A percentile compares a stretch with the other conserved stretches of the same genome.
phyloP scores from a whole-genome alignment of 768 basidiomycete genomes.

The Tulasnella sp. region DNA sequence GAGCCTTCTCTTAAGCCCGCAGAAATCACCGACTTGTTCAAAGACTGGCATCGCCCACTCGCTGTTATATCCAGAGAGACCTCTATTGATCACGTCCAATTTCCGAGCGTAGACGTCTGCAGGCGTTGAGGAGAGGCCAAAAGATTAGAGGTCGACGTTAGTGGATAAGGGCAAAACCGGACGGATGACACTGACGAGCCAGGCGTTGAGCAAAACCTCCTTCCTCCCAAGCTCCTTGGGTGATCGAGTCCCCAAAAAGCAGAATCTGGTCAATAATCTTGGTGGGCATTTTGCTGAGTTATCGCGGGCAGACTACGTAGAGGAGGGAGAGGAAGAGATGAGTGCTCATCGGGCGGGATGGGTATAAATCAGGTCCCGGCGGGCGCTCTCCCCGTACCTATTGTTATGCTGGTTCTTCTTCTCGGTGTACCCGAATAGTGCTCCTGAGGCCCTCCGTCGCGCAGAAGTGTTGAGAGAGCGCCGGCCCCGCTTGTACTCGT shows the following conservation, averaged over 20 bases:
- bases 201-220: constrained; percentile 66
- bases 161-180: not conserved
- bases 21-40: constrained; percentile 52
- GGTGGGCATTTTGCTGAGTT: not conserved
- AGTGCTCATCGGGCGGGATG: not conserved
- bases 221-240: constrained; percentile 59
- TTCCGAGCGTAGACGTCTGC: constrained; percentile 73
- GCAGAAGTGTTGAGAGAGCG: not conserved
- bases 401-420: not conserved
- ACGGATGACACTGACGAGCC: constrained; percentile 46
- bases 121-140: not conserved
- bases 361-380: not conserved
- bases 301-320: not conserved
- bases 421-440: not conserved
- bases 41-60: constrained; percentile 80
- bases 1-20: too few species aligned
- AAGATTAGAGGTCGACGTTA: constrained; percentile 26
- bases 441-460: not conserved
- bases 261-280: constrained; percentile 51
- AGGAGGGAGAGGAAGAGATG: not conserved
- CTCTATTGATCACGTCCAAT: constrained; percentile 83
- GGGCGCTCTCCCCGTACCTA: not conserved
- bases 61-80: constrained; percentile 79
- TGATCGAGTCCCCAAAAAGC: constrained; percentile 80
- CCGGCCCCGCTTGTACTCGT: not conserved